phyloP scores from a whole-genome alignment of 257 asterid genomes.

The Nicotiana tabacum region DNA sequence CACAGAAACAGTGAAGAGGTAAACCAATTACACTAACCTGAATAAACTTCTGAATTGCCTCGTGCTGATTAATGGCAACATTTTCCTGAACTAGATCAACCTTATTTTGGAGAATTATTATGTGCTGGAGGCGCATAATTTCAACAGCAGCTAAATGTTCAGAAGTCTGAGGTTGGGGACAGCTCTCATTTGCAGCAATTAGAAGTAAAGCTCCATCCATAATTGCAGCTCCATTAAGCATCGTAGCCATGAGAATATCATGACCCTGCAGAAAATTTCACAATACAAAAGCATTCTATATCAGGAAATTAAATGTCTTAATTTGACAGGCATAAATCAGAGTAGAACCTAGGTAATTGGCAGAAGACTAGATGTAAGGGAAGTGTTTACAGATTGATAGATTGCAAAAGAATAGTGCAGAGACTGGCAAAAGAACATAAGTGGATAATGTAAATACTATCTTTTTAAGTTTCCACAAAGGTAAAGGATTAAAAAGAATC shows the following conservation, averaged over 20 bases:
- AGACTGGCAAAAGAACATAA: background rate
- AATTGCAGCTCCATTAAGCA: constrained; percentile 97
- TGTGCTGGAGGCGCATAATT: constrained; percentile 89
- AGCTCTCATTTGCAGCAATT: constrained; percentile 92
- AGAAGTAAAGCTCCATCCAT: constrained; percentile 96
- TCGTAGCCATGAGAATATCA: constrained; percentile 98
- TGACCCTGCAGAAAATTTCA: constrained; percentile 52
- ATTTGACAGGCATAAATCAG: background rate
- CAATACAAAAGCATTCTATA: background rate
- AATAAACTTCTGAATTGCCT: constrained; percentile 89
- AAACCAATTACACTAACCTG: constrained; percentile 40
- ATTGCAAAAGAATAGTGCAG: background rate
- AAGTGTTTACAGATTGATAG: background rate
- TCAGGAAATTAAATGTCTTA: constrained; percentile 1
- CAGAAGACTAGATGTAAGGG: background rate
- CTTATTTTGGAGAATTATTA: constrained; percentile 92
- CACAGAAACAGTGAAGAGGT: background rate
- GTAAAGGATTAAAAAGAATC: background rate
- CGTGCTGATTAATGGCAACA: constrained; percentile 94
- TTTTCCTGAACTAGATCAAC: constrained; percentile 98
- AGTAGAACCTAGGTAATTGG: background rate
- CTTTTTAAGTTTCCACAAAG: background rate
- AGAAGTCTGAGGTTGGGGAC: constrained; percentile 98
- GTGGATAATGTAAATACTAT: background rate
- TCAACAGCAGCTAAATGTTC: constrained; percentile 98